Evolutionary conservation across 2,329 filamentous ascomycete species (phyloP).

Genomic region (Ophiostoma sp.): DNA sequence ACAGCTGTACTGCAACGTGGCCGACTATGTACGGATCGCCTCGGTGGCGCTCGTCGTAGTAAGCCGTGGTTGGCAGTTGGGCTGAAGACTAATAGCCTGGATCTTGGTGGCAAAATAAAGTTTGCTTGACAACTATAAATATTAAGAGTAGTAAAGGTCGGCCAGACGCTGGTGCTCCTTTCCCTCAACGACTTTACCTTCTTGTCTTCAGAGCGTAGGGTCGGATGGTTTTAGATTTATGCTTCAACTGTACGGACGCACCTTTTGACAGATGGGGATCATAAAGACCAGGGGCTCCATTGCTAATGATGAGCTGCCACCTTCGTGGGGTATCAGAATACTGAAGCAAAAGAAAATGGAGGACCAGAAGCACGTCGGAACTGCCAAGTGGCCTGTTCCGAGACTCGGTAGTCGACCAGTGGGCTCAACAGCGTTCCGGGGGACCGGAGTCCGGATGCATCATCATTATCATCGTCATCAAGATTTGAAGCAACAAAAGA

Average conservation of each 20-base stretch:
- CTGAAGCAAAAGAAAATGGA: neutral
- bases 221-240: neutral
- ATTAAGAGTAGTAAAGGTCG: neutral
- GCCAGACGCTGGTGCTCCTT: neutral
- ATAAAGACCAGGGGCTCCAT: neutral
- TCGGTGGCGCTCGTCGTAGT: neutral
- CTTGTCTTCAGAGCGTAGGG: neutral
- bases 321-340: neutral
- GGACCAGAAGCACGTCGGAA: neutral
- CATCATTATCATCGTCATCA: neutral
- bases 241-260: neutral
- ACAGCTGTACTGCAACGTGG: no score
- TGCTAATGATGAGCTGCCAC: slow-evolving; percentile 3
- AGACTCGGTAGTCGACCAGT: neutral
- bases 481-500: neutral
- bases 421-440: neutral
- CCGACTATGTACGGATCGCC: neutral
- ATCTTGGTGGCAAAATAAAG: neutral
- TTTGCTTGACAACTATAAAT: neutral
- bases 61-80: neutral
- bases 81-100: neutral
- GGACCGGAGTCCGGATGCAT: neutral
- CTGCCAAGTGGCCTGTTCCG: neutral
- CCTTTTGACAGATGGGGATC: neutral
- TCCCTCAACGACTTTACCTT: neutral